phyloP scores from a whole-genome alignment of 2,329 filamentous ascomycete genomes.

The Colletotrichum graminicola region DNA sequence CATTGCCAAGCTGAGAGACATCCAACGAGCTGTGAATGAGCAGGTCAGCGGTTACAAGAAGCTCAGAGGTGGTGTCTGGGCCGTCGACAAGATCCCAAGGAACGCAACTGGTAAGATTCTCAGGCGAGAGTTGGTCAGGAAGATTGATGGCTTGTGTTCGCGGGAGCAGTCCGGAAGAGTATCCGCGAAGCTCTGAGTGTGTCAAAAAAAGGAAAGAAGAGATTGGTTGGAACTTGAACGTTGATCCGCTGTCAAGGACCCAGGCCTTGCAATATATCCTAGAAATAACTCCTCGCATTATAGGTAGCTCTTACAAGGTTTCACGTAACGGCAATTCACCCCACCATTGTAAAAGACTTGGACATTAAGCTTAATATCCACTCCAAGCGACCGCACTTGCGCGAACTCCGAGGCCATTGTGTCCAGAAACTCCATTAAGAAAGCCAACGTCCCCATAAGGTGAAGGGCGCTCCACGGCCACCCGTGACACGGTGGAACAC shows the following conservation, averaged over 20 bases:
- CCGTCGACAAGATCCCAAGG: slow-evolving; percentile 50
- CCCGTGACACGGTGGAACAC: background rate
- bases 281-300: background rate
- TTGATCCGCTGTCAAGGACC: too few species aligned
- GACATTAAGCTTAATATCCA: background rate
- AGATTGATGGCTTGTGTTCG: slow-evolving; percentile 50
- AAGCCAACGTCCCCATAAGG: too few species aligned
- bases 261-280: background rate
- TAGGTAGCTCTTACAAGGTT: background rate
- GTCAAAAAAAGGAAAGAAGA: background rate
- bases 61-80: slow-evolving; percentile 54
- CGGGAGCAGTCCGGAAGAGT: slow-evolving; percentile 39
- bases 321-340: too few species aligned
- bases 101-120: slow-evolving; percentile 56
- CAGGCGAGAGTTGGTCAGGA: slow-evolving; percentile 49
- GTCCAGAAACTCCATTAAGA: background rate
- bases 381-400: background rate
- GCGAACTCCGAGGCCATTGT: background rate
- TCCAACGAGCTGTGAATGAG: slow-evolving; percentile 45
- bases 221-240: background rate
- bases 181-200: slow-evolving; percentile 26
- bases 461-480: background rate
- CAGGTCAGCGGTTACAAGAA: slow-evolving; percentile 58
- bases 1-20: slow-evolving; percentile 39
- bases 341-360: background rate